Evolutionary conservation across 208 protist genomes (phyloP).

Genomic region (Willaertia magna): DNA sequence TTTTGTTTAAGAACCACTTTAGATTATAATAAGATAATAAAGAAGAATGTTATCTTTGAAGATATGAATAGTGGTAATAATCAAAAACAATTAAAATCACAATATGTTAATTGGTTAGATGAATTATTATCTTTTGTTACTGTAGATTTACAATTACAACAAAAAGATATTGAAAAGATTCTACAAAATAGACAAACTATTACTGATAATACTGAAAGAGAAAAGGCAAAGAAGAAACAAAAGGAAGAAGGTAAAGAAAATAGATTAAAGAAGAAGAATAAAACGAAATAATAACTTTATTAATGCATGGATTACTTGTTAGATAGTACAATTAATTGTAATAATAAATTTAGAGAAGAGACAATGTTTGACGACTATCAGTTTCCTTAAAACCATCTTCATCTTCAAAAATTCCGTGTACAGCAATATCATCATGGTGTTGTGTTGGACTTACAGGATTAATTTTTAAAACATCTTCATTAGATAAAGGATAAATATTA

Average conservation of each 20-base stretch:
- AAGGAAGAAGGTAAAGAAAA: background rate
- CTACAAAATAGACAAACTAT: background rate
- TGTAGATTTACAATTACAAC: background rate
- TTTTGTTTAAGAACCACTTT: background rate
- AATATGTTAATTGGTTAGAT: background rate
- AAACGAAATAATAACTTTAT: too few species aligned
- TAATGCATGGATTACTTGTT: too few species aligned
- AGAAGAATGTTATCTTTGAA: too few species aligned
- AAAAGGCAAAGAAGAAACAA: background rate
- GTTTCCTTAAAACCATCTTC: too few species aligned
- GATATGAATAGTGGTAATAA: background rate
- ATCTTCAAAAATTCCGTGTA: too few species aligned
- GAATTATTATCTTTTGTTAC: background rate
- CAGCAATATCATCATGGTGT: too few species aligned
- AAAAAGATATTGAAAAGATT: background rate
- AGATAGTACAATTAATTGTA: too few species aligned
- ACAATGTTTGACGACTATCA: too few species aligned
- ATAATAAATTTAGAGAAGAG: too few species aligned
- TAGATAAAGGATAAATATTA: too few species aligned
- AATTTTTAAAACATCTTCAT: too few species aligned
- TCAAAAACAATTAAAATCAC: background rate
- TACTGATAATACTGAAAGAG: background rate
- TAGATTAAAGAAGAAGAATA: background rate
- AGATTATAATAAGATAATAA: background rate
- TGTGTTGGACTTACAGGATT: too few species aligned